phyloP scores from a whole-genome alignment of 495 filamentous ascomycete species.

The Chaetomium tenue region DNA sequence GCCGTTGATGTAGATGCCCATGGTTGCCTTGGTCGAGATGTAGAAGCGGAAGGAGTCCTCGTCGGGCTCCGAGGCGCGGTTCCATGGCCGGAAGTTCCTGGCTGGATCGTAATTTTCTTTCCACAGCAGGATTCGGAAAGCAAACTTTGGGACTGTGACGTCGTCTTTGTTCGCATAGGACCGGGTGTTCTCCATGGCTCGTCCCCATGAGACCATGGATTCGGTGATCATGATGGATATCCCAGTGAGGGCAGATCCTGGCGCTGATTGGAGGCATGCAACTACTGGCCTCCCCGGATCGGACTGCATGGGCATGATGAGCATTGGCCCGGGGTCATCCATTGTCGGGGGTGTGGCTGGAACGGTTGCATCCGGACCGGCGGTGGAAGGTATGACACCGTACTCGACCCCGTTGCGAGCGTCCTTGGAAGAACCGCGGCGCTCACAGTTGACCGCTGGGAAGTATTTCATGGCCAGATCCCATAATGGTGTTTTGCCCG shows the following conservation, averaged over 20 bases:
- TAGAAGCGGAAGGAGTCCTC: conserved; percentile 62
- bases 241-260: conserved; percentile 48
- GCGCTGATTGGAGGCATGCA: conserved; percentile 40
- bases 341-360: conserved; percentile 20
- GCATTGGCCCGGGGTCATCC: conserved; percentile 20
- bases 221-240: conserved; percentile 62
- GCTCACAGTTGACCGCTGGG: conserved; percentile 34
- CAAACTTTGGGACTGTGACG: conserved; percentile 72
- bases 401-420: not conserved
- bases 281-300: conserved; percentile 30
- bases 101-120: conserved; percentile 58
- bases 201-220: conserved; percentile 72
- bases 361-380: conserved; percentile 28
- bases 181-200: conserved; percentile 59
- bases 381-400: conserved; percentile 15
- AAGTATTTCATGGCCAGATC: conserved; percentile 50
- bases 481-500: conserved; percentile 46
- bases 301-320: conserved; percentile 21
- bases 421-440: not conserved
- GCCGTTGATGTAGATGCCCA: conserved; percentile 72
- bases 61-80: conserved; percentile 38
- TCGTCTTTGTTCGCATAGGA: conserved; percentile 59
- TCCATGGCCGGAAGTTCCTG: conserved; percentile 43
- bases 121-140: conserved; percentile 75
- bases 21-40: conserved; percentile 68